Evolutionary conservation across 1,284 basidiomycete species (phyloP).

Genomic region (Papiliotrema laurentii): DNA sequence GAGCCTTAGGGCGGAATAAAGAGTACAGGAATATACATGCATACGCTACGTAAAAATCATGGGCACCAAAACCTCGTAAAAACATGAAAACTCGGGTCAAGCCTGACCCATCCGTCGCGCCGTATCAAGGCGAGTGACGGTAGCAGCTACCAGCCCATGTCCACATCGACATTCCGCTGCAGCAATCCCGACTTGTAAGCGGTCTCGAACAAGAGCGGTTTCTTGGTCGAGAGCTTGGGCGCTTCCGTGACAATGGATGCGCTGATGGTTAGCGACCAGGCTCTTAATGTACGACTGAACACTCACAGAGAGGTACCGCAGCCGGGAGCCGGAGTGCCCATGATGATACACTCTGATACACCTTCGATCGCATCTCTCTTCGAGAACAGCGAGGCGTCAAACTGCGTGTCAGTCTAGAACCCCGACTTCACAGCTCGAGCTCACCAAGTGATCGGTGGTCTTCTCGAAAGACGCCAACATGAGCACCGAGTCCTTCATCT

Average conservation of each 20-base stretch:
- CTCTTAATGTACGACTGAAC: background rate
- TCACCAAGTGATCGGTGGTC: constrained; percentile 89
- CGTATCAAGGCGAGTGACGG: too few species aligned
- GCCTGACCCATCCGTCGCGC: too few species aligned
- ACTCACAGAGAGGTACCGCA: constrained; percentile 91
- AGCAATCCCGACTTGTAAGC: constrained; percentile 32
- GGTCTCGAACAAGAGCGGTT: constrained; percentile 58
- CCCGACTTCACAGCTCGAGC: constrained; percentile 6
- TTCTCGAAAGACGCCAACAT: constrained; percentile 99
- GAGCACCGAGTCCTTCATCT: constrained; percentile 99
- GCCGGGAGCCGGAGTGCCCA: constrained; percentile 95
- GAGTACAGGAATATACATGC: too few species aligned
- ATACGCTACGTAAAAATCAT: too few species aligned
- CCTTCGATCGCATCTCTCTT: constrained; percentile 94
- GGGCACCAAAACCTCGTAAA: too few species aligned
- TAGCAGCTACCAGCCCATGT: too few species aligned
- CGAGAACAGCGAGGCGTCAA: constrained; percentile 93
- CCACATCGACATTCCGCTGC: too few species aligned
- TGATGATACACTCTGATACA: constrained; percentile 98
- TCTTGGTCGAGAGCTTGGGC: constrained; percentile 55
- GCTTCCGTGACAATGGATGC: constrained; percentile 58
- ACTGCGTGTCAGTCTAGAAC: constrained; percentile 46
- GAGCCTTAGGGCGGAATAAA: too few species aligned
- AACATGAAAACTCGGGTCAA: too few species aligned
- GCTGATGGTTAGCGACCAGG: constrained; percentile 37